phyloP scores from a whole-genome alignment of 2,329 filamentous ascomycete species.

The Coleophoma crateriformis region DNA sequence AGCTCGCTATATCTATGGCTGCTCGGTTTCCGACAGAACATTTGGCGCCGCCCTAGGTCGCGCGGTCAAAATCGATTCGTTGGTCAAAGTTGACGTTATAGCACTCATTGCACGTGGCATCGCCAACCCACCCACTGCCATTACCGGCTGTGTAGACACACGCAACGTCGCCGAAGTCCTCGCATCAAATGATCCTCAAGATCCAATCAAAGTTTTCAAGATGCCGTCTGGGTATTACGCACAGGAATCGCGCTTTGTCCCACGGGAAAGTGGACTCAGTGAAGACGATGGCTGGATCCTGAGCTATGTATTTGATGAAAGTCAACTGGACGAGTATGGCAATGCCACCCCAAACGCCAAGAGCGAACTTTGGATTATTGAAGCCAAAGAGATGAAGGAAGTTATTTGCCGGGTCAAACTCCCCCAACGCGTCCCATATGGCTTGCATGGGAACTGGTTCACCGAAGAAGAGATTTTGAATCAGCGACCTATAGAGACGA shows the following conservation, averaged over 20 bases:
- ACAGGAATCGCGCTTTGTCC: conserved; percentile 63
- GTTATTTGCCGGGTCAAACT: conserved; percentile 53
- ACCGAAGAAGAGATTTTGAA: conserved; percentile 41
- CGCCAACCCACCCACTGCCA: conserved; percentile 34
- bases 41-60: conserved; percentile 57
- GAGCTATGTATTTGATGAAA: conserved; percentile 66
- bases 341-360: conserved; percentile 32
- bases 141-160: conserved; percentile 58
- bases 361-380: conserved; percentile 64
- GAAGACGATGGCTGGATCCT: conserved; percentile 66
- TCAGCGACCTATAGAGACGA: conserved; percentile 31
- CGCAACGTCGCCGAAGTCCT: conserved; percentile 49
- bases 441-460: conserved; percentile 61
- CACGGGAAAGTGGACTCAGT: conserved; percentile 29
- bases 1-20: conserved; percentile 62
- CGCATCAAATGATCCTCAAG: conserved; percentile 34
- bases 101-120: conserved; percentile 48
- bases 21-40: conserved; percentile 50
- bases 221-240: conserved; percentile 57
- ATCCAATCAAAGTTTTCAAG: conserved; percentile 56
- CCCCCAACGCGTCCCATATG: conserved; percentile 65
- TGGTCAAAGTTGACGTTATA: conserved; percentile 55
- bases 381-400: conserved; percentile 56
- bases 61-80: conserved; percentile 59
- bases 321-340: conserved; percentile 43